phyloP scores from a whole-genome alignment of 2,329 filamentous ascomycete species.

The Fusarium albidum region DNA sequence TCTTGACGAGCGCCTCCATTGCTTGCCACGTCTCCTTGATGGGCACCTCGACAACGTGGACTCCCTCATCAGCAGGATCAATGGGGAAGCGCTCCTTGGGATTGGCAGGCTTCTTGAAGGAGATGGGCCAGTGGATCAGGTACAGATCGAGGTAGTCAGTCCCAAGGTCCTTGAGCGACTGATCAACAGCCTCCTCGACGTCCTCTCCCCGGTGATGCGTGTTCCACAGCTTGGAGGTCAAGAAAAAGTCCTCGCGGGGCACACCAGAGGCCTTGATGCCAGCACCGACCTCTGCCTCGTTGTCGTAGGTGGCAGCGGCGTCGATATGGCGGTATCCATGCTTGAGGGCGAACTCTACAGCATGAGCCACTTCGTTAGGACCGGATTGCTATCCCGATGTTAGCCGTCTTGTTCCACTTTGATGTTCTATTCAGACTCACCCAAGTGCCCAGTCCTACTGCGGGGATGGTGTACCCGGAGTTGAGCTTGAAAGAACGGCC shows the following conservation, averaged over 20 bases:
- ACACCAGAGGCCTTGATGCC: constrained; percentile 46
- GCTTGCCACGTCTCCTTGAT: constrained; percentile 64
- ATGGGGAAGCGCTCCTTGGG: constrained; percentile 46
- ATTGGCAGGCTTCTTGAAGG: constrained; percentile 52
- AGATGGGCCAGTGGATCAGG: constrained; percentile 55
- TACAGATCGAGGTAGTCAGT: constrained; percentile 61
- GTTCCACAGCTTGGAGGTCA: constrained; percentile 69
- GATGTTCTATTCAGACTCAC: constrained; percentile 23
- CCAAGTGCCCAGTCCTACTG: constrained; percentile 46
- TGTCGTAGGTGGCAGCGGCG: constrained; percentile 54
- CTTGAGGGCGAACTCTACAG: constrained; percentile 51
- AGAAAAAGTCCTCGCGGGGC: constrained; percentile 49
- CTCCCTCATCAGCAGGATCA: constrained; percentile 52
- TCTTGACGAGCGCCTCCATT: constrained; percentile 50
- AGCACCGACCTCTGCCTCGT: constrained; percentile 50
- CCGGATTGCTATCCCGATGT: constrained; percentile 19
- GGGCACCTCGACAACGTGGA: constrained; percentile 35
- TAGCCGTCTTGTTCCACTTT: not conserved
- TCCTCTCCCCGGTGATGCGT: constrained; percentile 56
- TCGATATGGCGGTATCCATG: constrained; percentile 55
- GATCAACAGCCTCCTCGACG: constrained; percentile 55
- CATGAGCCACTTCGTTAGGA: constrained; percentile 62
- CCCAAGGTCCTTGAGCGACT: constrained; percentile 55
- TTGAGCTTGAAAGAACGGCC: constrained; percentile 42
- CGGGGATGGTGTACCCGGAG: constrained; percentile 43